Evolutionary conservation across 305 asterid species (phyloP), one percentile per base, ranked within the genome.

Genomic region (Solanum chacoense): DNA sequence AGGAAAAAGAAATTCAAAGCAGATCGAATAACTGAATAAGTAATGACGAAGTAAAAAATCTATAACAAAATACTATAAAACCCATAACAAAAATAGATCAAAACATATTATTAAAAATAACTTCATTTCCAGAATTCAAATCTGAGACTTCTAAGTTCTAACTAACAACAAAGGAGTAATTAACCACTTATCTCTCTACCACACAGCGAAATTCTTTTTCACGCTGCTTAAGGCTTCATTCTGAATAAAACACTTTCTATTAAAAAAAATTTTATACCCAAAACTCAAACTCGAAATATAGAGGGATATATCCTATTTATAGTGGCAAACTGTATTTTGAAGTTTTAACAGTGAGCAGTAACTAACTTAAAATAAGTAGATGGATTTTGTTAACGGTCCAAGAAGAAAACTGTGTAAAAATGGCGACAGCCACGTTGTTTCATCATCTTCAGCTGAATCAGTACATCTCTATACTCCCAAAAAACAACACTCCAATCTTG

Each of bases 351-450:
- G 88, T 85, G 26, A 65, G 32, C 88, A 69, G 88, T 85, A 36
- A 85, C 88, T 85, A 85, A 35, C 88, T 28, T 37, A 34, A 34
- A 85, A 14, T 26, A 59, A 36, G 45, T 20, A 85, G 7, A 50
- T 34, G 26, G 36, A 59, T 35, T 59, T 38, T 85, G 36, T 87
- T 31, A 67, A 55, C 69, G 35, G 59, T 55, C 85, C 76, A 75
- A 83, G 20, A 81, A 38, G 81, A 83, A 87, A 85, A 88, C 89
- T 87, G 91, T 87, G 91, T 89, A 90, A 90, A 90, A 90, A 88
- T 90, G 91, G 90, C 90, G 90, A 91, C 88, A 76, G 86, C 91
- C 92, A 89, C 91, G 92, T 91, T 91, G 78, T 87, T 34, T 90
- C 91, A 87, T 88, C 92, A 65, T 32, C 72, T 59, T 71, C 89